Conservation (phyloP, 2,329 filamentous ascomycete genomes). For the Penicillium sp. region DNA sequence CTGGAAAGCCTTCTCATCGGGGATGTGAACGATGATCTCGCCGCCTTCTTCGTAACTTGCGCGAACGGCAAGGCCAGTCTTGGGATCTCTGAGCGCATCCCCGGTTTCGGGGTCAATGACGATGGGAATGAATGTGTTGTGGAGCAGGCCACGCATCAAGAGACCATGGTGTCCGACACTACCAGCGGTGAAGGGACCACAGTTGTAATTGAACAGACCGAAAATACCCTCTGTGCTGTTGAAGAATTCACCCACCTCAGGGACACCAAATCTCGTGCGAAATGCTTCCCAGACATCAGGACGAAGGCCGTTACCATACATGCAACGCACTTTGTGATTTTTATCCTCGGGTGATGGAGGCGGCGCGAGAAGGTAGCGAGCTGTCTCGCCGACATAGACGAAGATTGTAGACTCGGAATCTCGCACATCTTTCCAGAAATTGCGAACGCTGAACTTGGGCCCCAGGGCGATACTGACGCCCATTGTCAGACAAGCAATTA, state of each 20-base stretch:
- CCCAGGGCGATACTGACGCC: constrained; percentile 46
- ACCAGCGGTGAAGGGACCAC: constrained; percentile 61
- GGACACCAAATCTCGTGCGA: constrained; percentile 52
- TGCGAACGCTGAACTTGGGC: constrained; percentile 60
- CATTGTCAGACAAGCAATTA: constrained; percentile 55
- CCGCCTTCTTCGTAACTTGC: constrained; percentile 66
- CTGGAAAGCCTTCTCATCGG: constrained; percentile 58
- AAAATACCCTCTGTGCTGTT: constrained; percentile 73
- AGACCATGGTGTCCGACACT: constrained; percentile 70
- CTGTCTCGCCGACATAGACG: constrained; percentile 75
- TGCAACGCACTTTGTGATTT: constrained; percentile 46
- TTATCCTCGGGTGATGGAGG: constrained; percentile 51
- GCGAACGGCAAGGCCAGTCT: constrained; percentile 65
- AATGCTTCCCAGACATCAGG: constrained; percentile 52
- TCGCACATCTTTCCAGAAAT: constrained; percentile 71
- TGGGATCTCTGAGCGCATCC: constrained; percentile 63
- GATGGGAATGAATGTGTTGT: constrained; percentile 62
- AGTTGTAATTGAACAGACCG: constrained; percentile 57
- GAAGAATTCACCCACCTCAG: constrained; percentile 70
- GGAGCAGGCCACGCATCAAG: constrained; percentile 54
- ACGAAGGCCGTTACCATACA: constrained; percentile 50
- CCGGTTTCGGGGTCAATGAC: constrained; percentile 67
- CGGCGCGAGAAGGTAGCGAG: constrained; percentile 68
- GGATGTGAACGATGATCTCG: constrained; percentile 69
- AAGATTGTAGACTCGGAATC: constrained; percentile 68